phyloP scores from a whole-genome alignment of 345 rosid genomes.

The Sisymbrium irio region DNA sequence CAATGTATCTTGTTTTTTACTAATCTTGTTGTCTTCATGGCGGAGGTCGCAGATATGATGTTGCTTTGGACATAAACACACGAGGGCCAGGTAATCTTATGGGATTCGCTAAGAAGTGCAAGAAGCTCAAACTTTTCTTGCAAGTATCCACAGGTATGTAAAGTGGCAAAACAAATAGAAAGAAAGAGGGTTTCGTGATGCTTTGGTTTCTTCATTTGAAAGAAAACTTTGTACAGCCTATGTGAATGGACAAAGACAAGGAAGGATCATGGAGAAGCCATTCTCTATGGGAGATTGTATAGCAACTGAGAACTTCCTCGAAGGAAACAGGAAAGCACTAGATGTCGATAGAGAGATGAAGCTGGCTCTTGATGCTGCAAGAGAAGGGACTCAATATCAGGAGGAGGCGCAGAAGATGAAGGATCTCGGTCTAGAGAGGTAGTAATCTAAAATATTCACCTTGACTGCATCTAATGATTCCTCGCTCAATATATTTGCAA shows the following conservation, averaged over 20 bases:
- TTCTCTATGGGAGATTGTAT: conserved; percentile 70
- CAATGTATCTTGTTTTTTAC: conserved; percentile 1
- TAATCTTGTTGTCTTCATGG: conserved; percentile 10
- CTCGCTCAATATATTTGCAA: neutral
- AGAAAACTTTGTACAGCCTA: conserved; percentile 49
- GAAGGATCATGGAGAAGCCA: conserved; percentile 80
- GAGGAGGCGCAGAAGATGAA: conserved; percentile 62
- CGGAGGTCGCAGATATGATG: conserved; percentile 61
- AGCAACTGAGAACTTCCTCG: conserved; percentile 52
- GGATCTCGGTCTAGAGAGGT: conserved; percentile 85
- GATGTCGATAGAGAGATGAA: conserved; percentile 65
- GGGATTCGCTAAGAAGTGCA: conserved; percentile 69
- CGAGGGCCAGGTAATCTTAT: conserved; percentile 64
- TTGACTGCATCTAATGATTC: neutral
- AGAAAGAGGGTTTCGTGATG: neutral
- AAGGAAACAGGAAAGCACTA: conserved; percentile 39
- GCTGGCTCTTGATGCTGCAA: conserved; percentile 48
- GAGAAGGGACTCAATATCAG: conserved; percentile 34
- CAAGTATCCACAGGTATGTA: conserved; percentile 74
- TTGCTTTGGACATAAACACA: conserved; percentile 70
- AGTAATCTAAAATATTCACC: neutral
- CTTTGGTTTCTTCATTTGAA: neutral
- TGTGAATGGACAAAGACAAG: conserved; percentile 93
- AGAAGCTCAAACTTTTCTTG: conserved; percentile 63
- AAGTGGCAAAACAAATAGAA: neutral